Evolutionary conservation across 352 stramenopile species (phyloP), one percentile per base, ranked within the genome.

Genomic region (Phytophthora foliorum): DNA sequence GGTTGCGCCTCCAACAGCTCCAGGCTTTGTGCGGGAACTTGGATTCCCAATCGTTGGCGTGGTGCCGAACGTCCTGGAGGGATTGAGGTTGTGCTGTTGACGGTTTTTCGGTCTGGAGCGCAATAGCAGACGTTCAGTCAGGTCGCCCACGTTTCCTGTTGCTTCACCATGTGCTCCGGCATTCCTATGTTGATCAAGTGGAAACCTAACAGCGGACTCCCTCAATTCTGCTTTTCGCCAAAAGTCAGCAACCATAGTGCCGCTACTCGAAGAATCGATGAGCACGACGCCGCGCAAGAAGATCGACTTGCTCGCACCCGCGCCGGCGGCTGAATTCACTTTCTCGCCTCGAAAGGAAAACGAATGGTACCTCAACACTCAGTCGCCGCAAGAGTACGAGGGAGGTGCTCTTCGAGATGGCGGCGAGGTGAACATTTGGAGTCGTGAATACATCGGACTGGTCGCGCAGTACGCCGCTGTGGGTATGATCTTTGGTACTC

Each of bases 391-490:
- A 14, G 13, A 65, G 7, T 74, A 65, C 13, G 51, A 71, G 2
- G 68, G 68, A 32, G 68, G 68, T 4, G 68, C 68, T 1, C 51
- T 75, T 17, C 56, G 68, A 24, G 42, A 62, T 0, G 68, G 68
- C 31, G 63, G 58, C 5, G 56, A 64, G 22, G 29, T 75, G 13
- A 68, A 79, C 55, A 72, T 83, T 52, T 80, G 64, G 62, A 77
- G 67, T 31, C 66, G 60, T 2, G 63, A 86, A 24, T 75, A 81
- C 53, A 75, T 85, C 29, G 77, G 74, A 13, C 59, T 88, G 16
- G 34, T 86, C 16, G 65, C 67, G 41, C 79, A 87, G 38, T 87
- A 87, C 41, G 76, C 78, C 1, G 62, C 73, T 2, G 71, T 81
- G 27, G 76, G 78, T 3, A 73, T 87, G 41, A 61, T 82, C 41